Base-by-base conservation (phyloP, 1,139 yeast genomes). In the Torulaspora globosa region DNA sequence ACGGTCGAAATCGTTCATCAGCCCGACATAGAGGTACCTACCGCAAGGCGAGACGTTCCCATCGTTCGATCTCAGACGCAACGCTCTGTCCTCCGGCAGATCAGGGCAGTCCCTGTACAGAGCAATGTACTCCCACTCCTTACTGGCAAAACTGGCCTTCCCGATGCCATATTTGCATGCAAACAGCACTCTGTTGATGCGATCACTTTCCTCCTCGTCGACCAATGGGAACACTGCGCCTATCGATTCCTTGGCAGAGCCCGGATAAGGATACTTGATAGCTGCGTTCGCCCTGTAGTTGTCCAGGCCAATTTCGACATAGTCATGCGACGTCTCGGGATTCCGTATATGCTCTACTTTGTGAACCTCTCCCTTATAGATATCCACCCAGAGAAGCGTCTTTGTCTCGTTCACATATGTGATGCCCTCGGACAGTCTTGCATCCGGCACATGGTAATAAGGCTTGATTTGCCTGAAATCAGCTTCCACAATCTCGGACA, bases 41-140 rank as follows among this genome's bases (percentile, higher is more conserved):
- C 92, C 90, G 65, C 78, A 70, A 1, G 84, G 82, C 45, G 83
- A 84, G 39, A 84, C 73, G 41, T 78, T 76, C 0, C 90, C 92
- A 59, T 84, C 94, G 56, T 84, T 84, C 15, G 89, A 80, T 58
- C 94, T 71, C 57, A 82, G 65, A 34, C 74, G 68, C 8, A 44
- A 52, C 56, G 42, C 30, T 28, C 44, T 26, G n/a, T 42, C 43
- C 31, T 35, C 30, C 8, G 29, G 8, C n/a, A 41, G 63, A 56
- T 48, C 48, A 3, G 82, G 78, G 41, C 60, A 54, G n/a, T 48
- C 41, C 14, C 49, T 39, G 57, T 75, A 83, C 39, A 66, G 57
- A 36, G 71, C 63, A 32, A 77, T 60, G 52, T 73, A 73, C 34
- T 70, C 66, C 62, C 82, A 72, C 23, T 65, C 52, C 2, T 67